Evolutionary conservation across 179 eudicot genomes (phyloP).

Genomic region (Dionaea muscipula): DNA sequence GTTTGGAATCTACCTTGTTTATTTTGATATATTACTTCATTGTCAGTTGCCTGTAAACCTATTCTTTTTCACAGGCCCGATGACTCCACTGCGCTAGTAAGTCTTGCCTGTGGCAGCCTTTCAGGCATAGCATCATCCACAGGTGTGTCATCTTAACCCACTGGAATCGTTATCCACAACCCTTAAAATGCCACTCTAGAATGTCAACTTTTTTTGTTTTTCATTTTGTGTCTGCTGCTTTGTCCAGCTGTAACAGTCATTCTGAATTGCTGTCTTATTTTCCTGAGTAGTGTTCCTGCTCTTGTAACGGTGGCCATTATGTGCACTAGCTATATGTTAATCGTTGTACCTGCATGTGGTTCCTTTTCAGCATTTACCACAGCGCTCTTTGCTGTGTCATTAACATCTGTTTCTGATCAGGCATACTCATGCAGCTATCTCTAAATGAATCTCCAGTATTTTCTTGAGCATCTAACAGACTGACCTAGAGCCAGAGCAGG

Average conservation of each 20-base stretch:
- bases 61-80: constrained; percentile 43
- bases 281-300: not conserved
- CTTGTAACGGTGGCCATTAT: not conserved
- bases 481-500: constrained; percentile 49
- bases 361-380: no score
- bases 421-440: no score
- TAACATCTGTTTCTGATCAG: no score
- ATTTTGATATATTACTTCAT: not conserved
- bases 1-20: not conserved
- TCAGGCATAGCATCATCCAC: constrained; percentile 92
- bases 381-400: no score
- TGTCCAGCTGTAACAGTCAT: not conserved
- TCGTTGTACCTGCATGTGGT: no score
- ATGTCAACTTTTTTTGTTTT: not conserved
- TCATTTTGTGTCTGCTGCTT: not conserved
- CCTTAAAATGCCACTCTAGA: not conserved
- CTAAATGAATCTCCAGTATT: no score
- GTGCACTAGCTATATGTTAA: not conserved
- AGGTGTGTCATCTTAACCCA: constrained; percentile 44
- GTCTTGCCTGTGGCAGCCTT: constrained; percentile 95
- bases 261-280: not conserved
- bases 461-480: constrained; percentile 45
- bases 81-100: constrained; percentile 62
- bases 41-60: constrained; percentile 1
- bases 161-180: not conserved